Evolutionary conservation across 2,329 filamentous ascomycete species (phyloP), one percentile per base, ranked within the genome.

Genomic region (Aspergillus hortae): DNA sequence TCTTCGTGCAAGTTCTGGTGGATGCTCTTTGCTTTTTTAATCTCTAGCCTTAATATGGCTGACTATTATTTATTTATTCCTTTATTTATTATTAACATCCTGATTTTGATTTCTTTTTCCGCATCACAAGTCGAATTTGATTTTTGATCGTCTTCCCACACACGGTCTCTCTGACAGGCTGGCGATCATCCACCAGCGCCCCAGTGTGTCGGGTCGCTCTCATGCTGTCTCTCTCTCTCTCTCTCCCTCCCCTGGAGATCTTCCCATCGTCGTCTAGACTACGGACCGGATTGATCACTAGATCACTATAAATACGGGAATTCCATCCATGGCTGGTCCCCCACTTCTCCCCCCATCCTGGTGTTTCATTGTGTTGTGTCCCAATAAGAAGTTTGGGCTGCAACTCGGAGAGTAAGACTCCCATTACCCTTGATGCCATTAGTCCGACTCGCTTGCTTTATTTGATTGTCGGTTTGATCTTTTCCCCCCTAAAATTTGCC

Each of bases 351-450:
- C 44, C 43, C 46, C 44, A 38, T 40, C 36, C 49, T 46, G 46
- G 46, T 47, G 44, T 46, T 46, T 5, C 23, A 42, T 52, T 48
- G 45, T 42, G 7, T 30, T 30, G 27, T 30, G 19, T 52, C 46
- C 41, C 42, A 49, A 49, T 49, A 52, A 38, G 27, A 38, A 44
- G 32, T 52, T 48, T 46, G 49, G 49, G 49, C 49, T 51, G 44
- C 49, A 51, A 51, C 42, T 51, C 49, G 49, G 49, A 51, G 49
- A 43, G 33, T 51, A 51, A 51, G 44, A 25, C 15, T 38, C 11
- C 35, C 35, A 36, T 30, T 7, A 27, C 27, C 6, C 35, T 38
- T 40, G 36, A 12, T 40, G 7, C 27, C 7, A 30, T 11, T 30
- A 9, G 7, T 30, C 27, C 6, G 27, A 30, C 27, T 30, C 27